Conservation (phyloP, 257 asterid species). For the Solanum paucissectum region DNA sequence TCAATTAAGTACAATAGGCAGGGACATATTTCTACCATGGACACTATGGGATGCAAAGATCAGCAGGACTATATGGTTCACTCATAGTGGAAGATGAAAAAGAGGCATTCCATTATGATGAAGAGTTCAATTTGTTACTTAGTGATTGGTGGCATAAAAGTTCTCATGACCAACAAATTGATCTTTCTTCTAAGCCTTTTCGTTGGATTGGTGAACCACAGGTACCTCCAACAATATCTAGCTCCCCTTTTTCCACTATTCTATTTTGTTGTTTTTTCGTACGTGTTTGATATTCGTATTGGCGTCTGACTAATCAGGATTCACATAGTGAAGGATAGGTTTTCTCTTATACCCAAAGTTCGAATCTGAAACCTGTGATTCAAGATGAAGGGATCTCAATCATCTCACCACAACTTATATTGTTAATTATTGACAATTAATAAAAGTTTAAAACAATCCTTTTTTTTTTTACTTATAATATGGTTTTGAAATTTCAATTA, state of each 20-base stretch:
- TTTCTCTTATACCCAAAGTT: background rate
- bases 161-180: slow-evolving; percentile 55
- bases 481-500: background rate
- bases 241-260: background rate
- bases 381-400: background rate
- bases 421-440: background rate
- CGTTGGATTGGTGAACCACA: slow-evolving; percentile 94
- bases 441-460: background rate
- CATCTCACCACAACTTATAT: background rate
- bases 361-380: fast-evolving
- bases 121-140: slow-evolving; percentile 44
- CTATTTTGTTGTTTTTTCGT: background rate
- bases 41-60: slow-evolving; percentile 91
- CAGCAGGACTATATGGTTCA: slow-evolving; percentile 76
- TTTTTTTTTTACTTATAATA: background rate
- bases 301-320: fast-evolving
- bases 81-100: slow-evolving; percentile 48
- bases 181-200: slow-evolving; percentile 62
- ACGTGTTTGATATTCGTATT: background rate
- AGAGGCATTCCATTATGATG: slow-evolving; percentile 56
- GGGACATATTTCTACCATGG: slow-evolving; percentile 94
- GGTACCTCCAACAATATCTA: slow-evolving; percentile 34
- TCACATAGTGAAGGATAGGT: background rate
- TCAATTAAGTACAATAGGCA: slow-evolving; percentile 20
- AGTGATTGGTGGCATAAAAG: slow-evolving; percentile 89